phyloP scores from a whole-genome alignment of 2,329 filamentous ascomycete genomes.

The Ascochyta rabiei region DNA sequence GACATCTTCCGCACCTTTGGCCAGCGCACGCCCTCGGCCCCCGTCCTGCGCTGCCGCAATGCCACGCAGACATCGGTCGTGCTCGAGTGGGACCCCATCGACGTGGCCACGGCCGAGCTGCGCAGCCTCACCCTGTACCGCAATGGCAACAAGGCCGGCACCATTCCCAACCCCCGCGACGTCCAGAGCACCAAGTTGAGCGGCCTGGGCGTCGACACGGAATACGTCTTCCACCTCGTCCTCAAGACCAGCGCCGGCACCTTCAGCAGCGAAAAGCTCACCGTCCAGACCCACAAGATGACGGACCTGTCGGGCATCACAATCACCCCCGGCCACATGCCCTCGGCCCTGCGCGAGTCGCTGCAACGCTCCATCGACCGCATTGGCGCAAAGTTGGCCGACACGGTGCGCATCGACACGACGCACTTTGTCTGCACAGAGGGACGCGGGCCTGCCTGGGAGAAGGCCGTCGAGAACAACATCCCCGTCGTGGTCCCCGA shows the following conservation, averaged over 20 bases:
- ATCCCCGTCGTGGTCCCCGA: conserved; percentile 96
- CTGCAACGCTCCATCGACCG: conserved; percentile 78
- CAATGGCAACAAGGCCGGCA: conserved; percentile 95
- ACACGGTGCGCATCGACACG: conserved; percentile 91
- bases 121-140: conserved; percentile 89
- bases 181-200: conserved; percentile 97
- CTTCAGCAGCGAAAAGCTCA: conserved; percentile 80
- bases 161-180: conserved; percentile 83
- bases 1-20: conserved; percentile 89
- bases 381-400: conserved; percentile 91
- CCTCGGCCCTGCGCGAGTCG: conserved; percentile 72
- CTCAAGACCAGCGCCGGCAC: conserved; percentile 90
- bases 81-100: conserved; percentile 95
- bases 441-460: conserved; percentile 86
- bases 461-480: conserved; percentile 96
- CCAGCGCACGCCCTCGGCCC: conserved; percentile 74
- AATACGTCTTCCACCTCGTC: conserved; percentile 93
- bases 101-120: conserved; percentile 89
- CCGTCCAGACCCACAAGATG: conserved; percentile 96
- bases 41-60: conserved; percentile 88
- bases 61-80: conserved; percentile 98
- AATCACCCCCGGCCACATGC: conserved; percentile 87
- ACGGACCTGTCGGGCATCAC: conserved; percentile 95
- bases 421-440: conserved; percentile 98
- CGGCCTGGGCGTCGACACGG: conserved; percentile 92